Percentiles rank a stretch among this genome's conserved stretches.
Conservation (phyloP, 2,329 filamentous ascomycete genomes). For the Ceratocystis ficicola region DNA sequence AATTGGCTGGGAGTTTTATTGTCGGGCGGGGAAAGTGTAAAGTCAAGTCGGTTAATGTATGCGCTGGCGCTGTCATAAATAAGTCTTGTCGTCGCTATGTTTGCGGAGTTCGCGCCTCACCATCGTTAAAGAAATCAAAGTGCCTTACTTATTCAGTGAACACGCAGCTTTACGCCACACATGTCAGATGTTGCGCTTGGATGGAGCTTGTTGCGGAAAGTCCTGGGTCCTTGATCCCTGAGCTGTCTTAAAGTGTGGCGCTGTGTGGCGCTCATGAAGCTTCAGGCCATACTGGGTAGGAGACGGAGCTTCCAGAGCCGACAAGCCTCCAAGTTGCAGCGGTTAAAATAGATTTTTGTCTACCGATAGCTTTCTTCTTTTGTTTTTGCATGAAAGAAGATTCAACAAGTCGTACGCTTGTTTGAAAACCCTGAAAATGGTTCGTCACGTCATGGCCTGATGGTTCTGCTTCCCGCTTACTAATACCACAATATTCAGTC, state of each 20-base stretch:
- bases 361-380: background rate
- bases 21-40: background rate
- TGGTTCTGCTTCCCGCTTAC: background rate
- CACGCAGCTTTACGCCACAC: slow-evolving; percentile 23
- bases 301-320: background rate
- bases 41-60: background rate
- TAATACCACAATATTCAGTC: slow-evolving; percentile 21
- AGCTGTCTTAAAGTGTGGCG: slow-evolving; percentile 9
- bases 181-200: slow-evolving; percentile 16
- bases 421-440: slow-evolving; percentile 9
- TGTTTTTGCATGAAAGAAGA: background rate
- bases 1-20: background rate
- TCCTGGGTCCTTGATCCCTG: background rate
- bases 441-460: background rate
- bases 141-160: slow-evolving; percentile 15
- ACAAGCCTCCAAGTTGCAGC: background rate
- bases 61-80: slow-evolving; percentile 10
- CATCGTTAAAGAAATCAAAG: background rate
- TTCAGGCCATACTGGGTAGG: background rate
- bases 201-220: slow-evolving; percentile 5
- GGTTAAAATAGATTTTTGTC: background rate
- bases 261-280: slow-evolving; percentile 1
- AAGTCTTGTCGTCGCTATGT: background rate
- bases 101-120: slow-evolving; percentile 1
- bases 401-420: background rate